A percentile compares a stretch with the other conserved stretches of the same genome.
Conservation (phyloP, 768 basidiomycete genomes). For the Strobilomyces confusus region DNA sequence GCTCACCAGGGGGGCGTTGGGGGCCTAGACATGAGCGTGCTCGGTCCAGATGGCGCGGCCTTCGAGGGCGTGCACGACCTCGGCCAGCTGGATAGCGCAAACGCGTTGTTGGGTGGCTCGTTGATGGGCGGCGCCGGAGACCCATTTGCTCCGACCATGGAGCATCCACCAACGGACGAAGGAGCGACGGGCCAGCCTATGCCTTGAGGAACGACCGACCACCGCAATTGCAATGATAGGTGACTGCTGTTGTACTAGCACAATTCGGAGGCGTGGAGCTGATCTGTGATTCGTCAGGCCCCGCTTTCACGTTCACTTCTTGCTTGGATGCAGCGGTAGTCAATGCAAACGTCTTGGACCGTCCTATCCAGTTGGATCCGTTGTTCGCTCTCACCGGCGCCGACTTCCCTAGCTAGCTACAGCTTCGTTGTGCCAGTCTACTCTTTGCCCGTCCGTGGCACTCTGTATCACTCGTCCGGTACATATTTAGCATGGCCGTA, state of each 20-base stretch:
- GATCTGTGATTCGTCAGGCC: neutral
- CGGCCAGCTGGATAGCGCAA: slow-evolving; percentile 49
- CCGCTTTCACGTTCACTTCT: neutral
- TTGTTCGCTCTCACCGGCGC: neutral
- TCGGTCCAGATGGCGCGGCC: slow-evolving; percentile 62
- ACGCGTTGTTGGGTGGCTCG: slow-evolving; percentile 54
- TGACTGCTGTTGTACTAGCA: slow-evolving; percentile 4
- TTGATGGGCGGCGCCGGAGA: slow-evolving; percentile 58
- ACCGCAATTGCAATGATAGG: neutral
- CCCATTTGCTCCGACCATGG: slow-evolving; percentile 46
- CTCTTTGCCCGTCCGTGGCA: neutral
- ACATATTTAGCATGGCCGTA: slow-evolving; percentile 1
- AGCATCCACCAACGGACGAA: slow-evolving; percentile 15
- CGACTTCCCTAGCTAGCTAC: neutral
- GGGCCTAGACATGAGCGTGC: slow-evolving; percentile 57
- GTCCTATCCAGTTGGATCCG: neutral
- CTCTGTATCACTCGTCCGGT: neutral
- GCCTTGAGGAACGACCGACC: neutral
- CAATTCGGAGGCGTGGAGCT: slow-evolving; percentile 1
- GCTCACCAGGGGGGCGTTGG: slow-evolving; percentile 35
- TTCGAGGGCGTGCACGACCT: slow-evolving; percentile 53
- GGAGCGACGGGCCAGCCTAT: slow-evolving; percentile 9
- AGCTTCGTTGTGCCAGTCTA: neutral
- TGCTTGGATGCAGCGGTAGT: neutral
- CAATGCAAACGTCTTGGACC: neutral